Evolutionary conservation across 148 eudicot genomes (phyloP).

Genomic region (Talinum fruticosum): DNA sequence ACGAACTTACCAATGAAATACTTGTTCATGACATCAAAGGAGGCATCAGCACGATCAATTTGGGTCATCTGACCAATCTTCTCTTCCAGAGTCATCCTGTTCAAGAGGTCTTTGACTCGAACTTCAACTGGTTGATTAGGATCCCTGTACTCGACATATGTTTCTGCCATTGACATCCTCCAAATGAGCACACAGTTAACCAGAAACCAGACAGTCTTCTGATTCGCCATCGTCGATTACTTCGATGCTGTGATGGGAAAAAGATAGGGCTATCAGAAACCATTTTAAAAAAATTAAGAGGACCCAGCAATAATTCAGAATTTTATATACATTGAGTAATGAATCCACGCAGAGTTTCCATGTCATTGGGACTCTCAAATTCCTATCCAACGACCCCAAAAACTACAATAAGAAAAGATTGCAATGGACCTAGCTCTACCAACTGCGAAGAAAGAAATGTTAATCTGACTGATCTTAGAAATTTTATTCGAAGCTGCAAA

Average conservation of each 20-base stretch:
- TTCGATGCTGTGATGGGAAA: background rate
- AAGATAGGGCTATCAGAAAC: background rate
- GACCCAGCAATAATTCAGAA: background rate
- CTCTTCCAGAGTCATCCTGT: slow-evolving; percentile 34
- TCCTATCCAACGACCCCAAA: background rate
- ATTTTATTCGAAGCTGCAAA: too few relatives aligned
- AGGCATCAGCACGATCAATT: slow-evolving; percentile 24
- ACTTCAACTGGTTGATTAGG: slow-evolving; percentile 22
- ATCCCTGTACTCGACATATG: slow-evolving; percentile 25
- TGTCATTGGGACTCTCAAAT: background rate
- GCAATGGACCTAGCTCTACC: background rate
- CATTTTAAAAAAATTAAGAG: background rate
- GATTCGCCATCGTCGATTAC: background rate
- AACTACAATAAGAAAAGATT: background rate
- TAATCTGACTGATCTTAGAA: background rate
- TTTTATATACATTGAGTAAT: background rate
- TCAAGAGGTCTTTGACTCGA: slow-evolving; percentile 32
- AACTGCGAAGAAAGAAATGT: background rate
- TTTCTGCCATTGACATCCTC: slow-evolving; percentile 11
- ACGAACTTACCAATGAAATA: slow-evolving; percentile 23
- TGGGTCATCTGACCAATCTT: slow-evolving; percentile 42
- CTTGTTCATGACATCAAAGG: slow-evolving; percentile 22
- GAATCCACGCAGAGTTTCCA: background rate
- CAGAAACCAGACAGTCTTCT: slow-evolving; percentile 11
- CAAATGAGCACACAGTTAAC: slow-evolving; percentile 8